Evolutionary conservation across 1,139 yeast genomes (phyloP), one percentile per base, ranked within the genome.

Genomic region (Magnusiomyces ingens): DNA sequence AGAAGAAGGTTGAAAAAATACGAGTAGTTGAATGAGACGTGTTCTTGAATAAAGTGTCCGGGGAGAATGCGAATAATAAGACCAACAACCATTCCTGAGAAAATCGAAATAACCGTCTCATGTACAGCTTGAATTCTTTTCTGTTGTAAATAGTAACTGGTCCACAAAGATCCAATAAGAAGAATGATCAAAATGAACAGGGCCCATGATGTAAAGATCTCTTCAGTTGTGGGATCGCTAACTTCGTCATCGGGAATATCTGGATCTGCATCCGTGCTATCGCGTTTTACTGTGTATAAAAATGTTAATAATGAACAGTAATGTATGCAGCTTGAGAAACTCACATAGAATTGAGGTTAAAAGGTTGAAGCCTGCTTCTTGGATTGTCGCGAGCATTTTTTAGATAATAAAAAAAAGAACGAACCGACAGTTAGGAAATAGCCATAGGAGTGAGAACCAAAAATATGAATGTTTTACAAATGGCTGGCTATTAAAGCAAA

Each of bases 171-270:
- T 10, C 90, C 79, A 59, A 94, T 86, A 52, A 94, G 74, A 51
- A 94, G 75, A 55, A 87, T 79, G 52, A 94, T 71, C 59, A 93
- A 76, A 56, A 94, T 94, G 69, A 90, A 91, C 43, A 94, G 73
- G 0, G 99, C 98, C 99, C 99, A 94, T 0, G 96, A 88, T 10
- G 95, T 85, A 68, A 90, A 93, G 63, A 93, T 90, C 69, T 93
- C 99, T 63, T 93, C 96, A 1, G 94, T 84, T n/a, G 90, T 87
- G 0, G 98, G 97, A 64, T 88, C 89, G n/a, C 84, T 77, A 37
- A 80, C 83, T 50, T 80, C 84, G 52, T 79, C 86, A 55, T 80
- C 87, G 1, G 71, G 71, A 37, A 66, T 62, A 48, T 66, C 71
- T 5, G 70, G 66, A 57, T 70, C 74, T 0, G 73, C 74, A 56